Conservation (phyloP, 169 alveolate genomes). For the Plasmodium relictum region DNA sequence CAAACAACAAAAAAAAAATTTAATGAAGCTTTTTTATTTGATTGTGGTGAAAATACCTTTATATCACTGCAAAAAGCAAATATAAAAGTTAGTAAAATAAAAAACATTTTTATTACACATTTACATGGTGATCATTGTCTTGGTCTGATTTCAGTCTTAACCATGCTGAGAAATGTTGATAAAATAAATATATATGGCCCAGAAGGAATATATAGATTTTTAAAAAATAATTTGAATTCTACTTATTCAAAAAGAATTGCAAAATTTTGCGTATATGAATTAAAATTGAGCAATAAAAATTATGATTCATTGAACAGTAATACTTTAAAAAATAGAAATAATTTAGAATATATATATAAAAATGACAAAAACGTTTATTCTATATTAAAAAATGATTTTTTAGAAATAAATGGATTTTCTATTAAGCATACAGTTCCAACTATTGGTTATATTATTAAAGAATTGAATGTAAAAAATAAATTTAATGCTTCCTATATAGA, state of each 20-base stretch:
- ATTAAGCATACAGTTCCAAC: conserved; percentile 88
- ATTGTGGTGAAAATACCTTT: conserved; percentile 86
- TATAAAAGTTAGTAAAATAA: conserved; percentile 66
- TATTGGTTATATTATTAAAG: conserved; percentile 88
- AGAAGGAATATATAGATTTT: conserved; percentile 80
- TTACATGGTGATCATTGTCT: conserved; percentile 91
- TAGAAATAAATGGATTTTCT: conserved; percentile 80
- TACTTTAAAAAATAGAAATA: neutral
- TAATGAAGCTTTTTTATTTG: conserved; percentile 82
- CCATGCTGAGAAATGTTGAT: conserved; percentile 66
- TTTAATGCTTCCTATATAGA: conserved; percentile 77
- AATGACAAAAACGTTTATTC: conserved; percentile 73
- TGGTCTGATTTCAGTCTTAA: conserved; percentile 85
- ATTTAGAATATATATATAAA: conserved; percentile 47
- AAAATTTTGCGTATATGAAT: conserved; percentile 18
- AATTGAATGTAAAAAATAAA: conserved; percentile 72
- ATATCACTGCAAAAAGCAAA: conserved; percentile 77
- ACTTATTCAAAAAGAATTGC: conserved; percentile 53
- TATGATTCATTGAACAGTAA: neutral
- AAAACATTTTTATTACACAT: conserved; percentile 87
- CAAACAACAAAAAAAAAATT: conserved; percentile 59
- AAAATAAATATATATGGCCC: conserved; percentile 86
- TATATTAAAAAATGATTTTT: conserved; percentile 76
- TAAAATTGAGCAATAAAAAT: neutral
- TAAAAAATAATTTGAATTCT: conserved; percentile 10